A percentile compares a stretch with the other conserved stretches of the same genome.
These are phyloP conservation scores for Microbotryum scabiosae DNA, from an alignment of 1,284 basidiomycete species.

Conservation along the genomic window DNA sequence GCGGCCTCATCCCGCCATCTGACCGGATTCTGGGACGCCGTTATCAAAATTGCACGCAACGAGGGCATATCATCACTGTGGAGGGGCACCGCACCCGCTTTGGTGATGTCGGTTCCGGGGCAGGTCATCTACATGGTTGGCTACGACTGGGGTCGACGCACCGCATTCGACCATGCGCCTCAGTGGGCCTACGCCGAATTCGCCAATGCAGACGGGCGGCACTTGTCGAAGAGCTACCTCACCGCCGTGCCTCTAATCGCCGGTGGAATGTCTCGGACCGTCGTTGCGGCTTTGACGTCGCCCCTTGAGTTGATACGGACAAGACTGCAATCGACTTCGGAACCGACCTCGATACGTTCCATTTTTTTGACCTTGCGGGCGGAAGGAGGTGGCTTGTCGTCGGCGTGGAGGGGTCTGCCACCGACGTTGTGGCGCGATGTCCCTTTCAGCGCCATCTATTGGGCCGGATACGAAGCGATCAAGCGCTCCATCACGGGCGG, in stretches of 20 bases:
- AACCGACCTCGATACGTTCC: neutral
- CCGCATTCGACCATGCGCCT: conserved; percentile 29
- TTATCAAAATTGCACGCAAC: conserved; percentile 29
- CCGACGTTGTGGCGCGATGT: conserved; percentile 95
- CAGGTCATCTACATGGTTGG: conserved; percentile 92
- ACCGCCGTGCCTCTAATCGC: conserved; percentile 67
- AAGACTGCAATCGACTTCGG: conserved; percentile 63
- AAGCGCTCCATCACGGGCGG: conserved; percentile 37
- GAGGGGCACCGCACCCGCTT: conserved; percentile 40
- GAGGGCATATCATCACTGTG: conserved; percentile 34
- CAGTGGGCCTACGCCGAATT: conserved; percentile 7
- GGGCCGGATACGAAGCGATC: conserved; percentile 48
- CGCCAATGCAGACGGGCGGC: conserved; percentile 39
- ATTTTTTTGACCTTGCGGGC: conserved; percentile 6
- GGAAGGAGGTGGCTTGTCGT: conserved; percentile 53
- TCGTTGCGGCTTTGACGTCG: conserved; percentile 71
- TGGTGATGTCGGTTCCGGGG: conserved; percentile 84
- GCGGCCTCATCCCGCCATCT: conserved; percentile 3
- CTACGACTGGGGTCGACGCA: conserved; percentile 74
- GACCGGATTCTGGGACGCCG: conserved; percentile 30
- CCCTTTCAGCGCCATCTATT: conserved; percentile 90
- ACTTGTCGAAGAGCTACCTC: conserved; percentile 40
- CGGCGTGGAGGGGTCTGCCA: conserved; percentile 81
- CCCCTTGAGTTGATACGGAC: conserved; percentile 92
- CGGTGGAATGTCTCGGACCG: conserved; percentile 70